These are phyloP conservation scores for Dichotomopilus funicola DNA, from an alignment of 2,329 filamentous ascomycete genomes.

Conservation along the genomic window DNA sequence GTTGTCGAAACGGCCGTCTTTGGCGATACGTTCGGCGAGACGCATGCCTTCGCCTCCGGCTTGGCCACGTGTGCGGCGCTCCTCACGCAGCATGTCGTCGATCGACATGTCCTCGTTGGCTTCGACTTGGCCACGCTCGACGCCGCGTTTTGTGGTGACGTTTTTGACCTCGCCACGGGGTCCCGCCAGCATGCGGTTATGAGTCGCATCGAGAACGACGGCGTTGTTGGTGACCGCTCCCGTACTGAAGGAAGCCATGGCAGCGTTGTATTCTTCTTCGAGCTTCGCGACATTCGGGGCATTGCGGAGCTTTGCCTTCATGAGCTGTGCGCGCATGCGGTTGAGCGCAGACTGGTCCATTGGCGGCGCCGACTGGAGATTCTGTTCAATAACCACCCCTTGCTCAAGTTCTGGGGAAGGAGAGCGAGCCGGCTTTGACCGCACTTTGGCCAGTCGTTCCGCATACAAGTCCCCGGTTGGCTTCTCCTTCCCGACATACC, in stretches of 20 bases:
- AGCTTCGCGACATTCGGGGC: conserved; percentile 68
- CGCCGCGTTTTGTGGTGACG: conserved; percentile 72
- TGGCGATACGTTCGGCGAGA: conserved; percentile 87
- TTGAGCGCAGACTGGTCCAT: conserved; percentile 79
- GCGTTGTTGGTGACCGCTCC: conserved; percentile 44
- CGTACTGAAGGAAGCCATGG: conserved; percentile 53
- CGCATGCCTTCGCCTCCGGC: conserved; percentile 72
- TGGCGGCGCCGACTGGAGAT: conserved; percentile 40
- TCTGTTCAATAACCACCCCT: conserved; percentile 51
- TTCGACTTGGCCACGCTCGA: conserved; percentile 75
- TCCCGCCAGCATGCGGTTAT: conserved; percentile 82
- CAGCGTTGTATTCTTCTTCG: conserved; percentile 76
- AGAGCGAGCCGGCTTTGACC: conserved; percentile 27
- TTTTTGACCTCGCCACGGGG: conserved; percentile 65
- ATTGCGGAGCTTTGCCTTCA: conserved; percentile 86
- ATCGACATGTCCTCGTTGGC: conserved; percentile 95
- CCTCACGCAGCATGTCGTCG: conserved; percentile 94
- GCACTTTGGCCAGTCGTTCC: conserved; percentile 60
- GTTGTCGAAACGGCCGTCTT: conserved; percentile 84
- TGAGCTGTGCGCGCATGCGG: conserved; percentile 83
- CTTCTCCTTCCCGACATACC: conserved; percentile 77
- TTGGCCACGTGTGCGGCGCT: conserved; percentile 74
- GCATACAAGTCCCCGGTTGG: conserved; percentile 81
- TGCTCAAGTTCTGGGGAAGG: conserved; percentile 37
- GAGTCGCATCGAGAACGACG: conserved; percentile 79